Base-by-base conservation (phyloP, 192 early-diverging fungal genomes). In the Paraglomus brasilianum region DNA sequence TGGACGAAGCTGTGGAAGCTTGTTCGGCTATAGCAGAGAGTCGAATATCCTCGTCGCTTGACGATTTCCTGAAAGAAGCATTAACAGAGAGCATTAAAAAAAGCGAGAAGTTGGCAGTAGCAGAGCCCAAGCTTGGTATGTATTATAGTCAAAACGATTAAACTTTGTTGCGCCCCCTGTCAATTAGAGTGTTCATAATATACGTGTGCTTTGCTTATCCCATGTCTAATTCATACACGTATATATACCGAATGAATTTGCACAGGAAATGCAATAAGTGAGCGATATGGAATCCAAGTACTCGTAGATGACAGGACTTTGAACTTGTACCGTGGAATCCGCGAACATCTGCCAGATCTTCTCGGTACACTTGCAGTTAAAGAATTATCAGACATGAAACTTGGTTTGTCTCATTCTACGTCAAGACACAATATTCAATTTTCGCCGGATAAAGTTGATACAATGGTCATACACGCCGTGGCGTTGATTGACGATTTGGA, bases 381-480 rank as follows among this genome's bases (percentile, higher is more conserved):
- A 62, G 97, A 99, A 77, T 81, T 99, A 57, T 88, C 89, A 71
- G 85, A 87, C 72, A 95, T 94, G 44, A 95, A 97, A 82, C 89
- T 99, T 19, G 97, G 97, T 82, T 85, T 99, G 52, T 96, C 96
- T 73, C 97, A 99, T 84, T 90, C 92, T 13, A 98, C 97, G 83
- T 99, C 97, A 67, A 89, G 97, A 44, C 90, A 94, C 57, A 99
- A 99, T 80, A 95, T 99, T 74, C 98, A 99, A 93, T 99, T 99
- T 86, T 97, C 98, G 83, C 95, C 98, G 55, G 95, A 99, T 88
- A 82, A 95, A 66, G 88, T 89, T 40, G 97, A 99, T 81, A 99
- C 98, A 86, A 90, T 90, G 88, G 87, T 91, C 75, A 91, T 88
- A 36, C 90, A 91, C 78, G 82, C 88, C 17, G 96, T 98, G 71